Evolutionary conservation across 108 stramenopile genomes (phyloP).

Genomic region (Fragilaria crotonensis): DNA sequence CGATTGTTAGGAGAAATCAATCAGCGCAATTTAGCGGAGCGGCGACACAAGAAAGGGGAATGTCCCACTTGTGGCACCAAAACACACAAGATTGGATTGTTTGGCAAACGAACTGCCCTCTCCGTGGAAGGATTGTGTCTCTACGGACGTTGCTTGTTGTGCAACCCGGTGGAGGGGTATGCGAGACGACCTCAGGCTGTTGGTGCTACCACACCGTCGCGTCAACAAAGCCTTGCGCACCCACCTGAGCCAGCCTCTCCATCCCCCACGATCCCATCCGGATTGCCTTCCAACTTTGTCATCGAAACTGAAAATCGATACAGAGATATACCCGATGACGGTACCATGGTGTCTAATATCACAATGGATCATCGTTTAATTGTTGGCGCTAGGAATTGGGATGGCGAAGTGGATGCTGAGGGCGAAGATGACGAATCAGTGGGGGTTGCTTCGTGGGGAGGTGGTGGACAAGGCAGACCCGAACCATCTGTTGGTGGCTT

Average conservation of each 20-base stretch:
- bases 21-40: not conserved
- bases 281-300: not conserved
- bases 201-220: not conserved
- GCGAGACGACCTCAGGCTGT: not conserved
- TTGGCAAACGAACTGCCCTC: conserved; percentile 33
- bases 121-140: conserved; percentile 21
- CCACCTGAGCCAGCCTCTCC: not conserved
- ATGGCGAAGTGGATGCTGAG: conserved; percentile 5
- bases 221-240: not conserved
- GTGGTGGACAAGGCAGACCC: conserved; percentile 1
- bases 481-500: conserved; percentile 9
- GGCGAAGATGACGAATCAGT: conserved; percentile 4
- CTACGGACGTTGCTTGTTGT: conserved; percentile 32
- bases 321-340: conserved; percentile 9
- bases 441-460: not conserved
- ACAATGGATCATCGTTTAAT: conserved; percentile 28
- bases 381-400: conserved; percentile 11
- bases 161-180: conserved; percentile 29
- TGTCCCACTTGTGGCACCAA: conserved; percentile 31
- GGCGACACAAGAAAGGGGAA: conserved; percentile 13
- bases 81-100: conserved; percentile 23
- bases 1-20: not conserved
- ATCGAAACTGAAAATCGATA: not conserved
- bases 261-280: not conserved
- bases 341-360: conserved; percentile 17